A percentile compares a stretch with the other conserved stretches of the same genome.
Evolutionary conservation across 768 basidiomycete genomes (phyloP).

Genomic region (Suillus variegatus): DNA sequence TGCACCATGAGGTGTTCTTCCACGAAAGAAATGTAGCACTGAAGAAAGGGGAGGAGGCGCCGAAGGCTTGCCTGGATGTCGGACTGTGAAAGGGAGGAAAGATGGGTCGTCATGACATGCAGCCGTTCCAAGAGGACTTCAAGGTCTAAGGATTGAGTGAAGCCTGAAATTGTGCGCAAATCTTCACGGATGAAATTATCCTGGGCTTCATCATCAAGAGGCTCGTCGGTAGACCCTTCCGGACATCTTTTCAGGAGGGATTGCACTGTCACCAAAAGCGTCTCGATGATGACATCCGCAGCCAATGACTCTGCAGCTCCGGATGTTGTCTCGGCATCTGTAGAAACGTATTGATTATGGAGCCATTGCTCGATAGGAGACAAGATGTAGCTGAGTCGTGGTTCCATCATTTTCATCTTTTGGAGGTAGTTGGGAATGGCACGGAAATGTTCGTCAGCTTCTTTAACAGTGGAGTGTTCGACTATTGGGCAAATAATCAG

Average conservation of each 20-base stretch:
- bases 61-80: slow-evolving; percentile 38
- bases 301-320: slow-evolving; percentile 8
- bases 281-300: slow-evolving; percentile 53
- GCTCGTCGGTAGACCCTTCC: slow-evolving; percentile 17
- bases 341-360: slow-evolving; percentile 28
- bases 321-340: slow-evolving; percentile 9
- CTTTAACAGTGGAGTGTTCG: slow-evolving; percentile 34
- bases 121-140: slow-evolving; percentile 43
- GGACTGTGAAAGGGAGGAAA: slow-evolving; percentile 37
- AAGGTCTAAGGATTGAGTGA: slow-evolving; percentile 53
- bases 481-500: slow-evolving; percentile 25
- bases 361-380: slow-evolving; percentile 32
- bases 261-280: slow-evolving; percentile 68
- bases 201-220: slow-evolving; percentile 28
- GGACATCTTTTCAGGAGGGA: slow-evolving; percentile 47
- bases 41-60: slow-evolving; percentile 75
- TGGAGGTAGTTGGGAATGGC: slow-evolving; percentile 26
- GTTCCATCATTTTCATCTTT: slow-evolving; percentile 30
- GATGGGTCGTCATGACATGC: slow-evolving; percentile 35
- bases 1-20: slow-evolving; percentile 57
- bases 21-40: slow-evolving; percentile 58
- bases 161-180: slow-evolving; percentile 42
- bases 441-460: slow-evolving; percentile 26
- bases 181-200: slow-evolving; percentile 58
- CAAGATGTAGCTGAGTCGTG: slow-evolving; percentile 29